Evolutionary conservation across 495 filamentous ascomycete genomes (phyloP).

Genomic region (Xeromyces bisporus): DNA sequence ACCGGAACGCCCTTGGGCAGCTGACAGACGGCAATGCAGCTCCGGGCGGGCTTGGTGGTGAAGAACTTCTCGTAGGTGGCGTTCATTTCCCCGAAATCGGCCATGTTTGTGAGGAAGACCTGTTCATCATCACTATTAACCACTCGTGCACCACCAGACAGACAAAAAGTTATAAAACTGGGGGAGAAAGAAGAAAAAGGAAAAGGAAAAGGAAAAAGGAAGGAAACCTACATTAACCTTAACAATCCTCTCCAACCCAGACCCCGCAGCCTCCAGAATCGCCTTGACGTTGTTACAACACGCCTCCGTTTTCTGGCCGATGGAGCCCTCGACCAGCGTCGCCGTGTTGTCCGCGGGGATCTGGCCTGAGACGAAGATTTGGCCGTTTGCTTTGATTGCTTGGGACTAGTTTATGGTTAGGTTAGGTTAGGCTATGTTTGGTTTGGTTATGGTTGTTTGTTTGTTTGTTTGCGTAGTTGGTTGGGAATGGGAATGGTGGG

Average conservation of each 20-base stretch:
- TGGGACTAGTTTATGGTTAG: constrained; percentile 44
- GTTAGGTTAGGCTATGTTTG: too few species aligned
- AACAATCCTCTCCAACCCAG: constrained; percentile 54
- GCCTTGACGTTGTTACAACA: constrained; percentile 67
- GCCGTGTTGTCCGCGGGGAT: constrained; percentile 67
- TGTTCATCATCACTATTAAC: too few species aligned
- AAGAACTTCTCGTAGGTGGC: constrained; percentile 77
- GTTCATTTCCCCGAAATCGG: constrained; percentile 76
- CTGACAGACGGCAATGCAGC: constrained; percentile 80
- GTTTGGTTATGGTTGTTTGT: too few species aligned
- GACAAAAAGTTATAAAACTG: too few species aligned
- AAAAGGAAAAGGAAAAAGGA: too few species aligned
- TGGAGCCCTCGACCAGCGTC: constrained; percentile 56
- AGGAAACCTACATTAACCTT: constrained; percentile 49
- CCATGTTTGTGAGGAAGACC: constrained; percentile 76
- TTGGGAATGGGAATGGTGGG: constrained; percentile 1
- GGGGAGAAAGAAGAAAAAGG: too few species aligned
- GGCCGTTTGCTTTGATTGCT: constrained; percentile 64
- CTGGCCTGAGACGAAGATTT: constrained; percentile 87
- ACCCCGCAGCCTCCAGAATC: constrained; percentile 62
- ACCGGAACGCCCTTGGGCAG: constrained; percentile 79
- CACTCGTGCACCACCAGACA: too few species aligned
- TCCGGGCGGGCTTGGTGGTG: constrained; percentile 73
- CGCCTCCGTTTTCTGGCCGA: constrained; percentile 55
- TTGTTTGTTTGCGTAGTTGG: too few species aligned